phyloP scores from a whole-genome alignment of 345 rosid genomes.

The Lepidium sativum region DNA sequence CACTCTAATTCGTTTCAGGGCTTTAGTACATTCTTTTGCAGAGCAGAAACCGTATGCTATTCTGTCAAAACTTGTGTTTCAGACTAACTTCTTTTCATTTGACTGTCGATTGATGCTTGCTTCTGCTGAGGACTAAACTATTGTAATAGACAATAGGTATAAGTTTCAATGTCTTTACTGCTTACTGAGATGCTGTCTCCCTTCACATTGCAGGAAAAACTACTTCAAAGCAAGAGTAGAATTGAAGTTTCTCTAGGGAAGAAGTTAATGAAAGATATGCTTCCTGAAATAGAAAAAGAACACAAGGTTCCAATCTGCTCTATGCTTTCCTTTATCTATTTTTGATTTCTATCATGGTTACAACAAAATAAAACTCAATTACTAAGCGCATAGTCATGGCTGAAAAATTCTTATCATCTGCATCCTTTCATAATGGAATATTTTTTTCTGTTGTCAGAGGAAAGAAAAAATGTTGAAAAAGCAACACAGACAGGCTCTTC shows the following conservation, averaged over 20 bases:
- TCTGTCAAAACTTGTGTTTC: no score
- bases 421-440: neutral
- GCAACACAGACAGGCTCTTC: constrained; percentile 95
- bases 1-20: neutral
- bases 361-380: neutral
- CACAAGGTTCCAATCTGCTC: constrained; percentile 61
- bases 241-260: constrained; percentile 82
- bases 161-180: neutral
- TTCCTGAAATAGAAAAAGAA: constrained; percentile 93
- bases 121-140: neutral
- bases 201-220: constrained; percentile 69
- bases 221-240: constrained; percentile 76
- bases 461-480: constrained; percentile 41
- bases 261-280: constrained; percentile 84
- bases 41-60: neutral
- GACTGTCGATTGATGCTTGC: neutral
- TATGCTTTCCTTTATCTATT: neutral
- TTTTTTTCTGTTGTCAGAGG: constrained; percentile 18
- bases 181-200: neutral
- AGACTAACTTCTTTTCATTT: no score
- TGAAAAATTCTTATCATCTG: neutral
- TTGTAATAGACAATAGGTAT: neutral
- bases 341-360: neutral
- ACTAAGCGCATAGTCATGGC: neutral
- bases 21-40: neutral